Conservation (phyloP, 805 yeast genomes). For the Metschnikowia bowlesiae region DNA sequence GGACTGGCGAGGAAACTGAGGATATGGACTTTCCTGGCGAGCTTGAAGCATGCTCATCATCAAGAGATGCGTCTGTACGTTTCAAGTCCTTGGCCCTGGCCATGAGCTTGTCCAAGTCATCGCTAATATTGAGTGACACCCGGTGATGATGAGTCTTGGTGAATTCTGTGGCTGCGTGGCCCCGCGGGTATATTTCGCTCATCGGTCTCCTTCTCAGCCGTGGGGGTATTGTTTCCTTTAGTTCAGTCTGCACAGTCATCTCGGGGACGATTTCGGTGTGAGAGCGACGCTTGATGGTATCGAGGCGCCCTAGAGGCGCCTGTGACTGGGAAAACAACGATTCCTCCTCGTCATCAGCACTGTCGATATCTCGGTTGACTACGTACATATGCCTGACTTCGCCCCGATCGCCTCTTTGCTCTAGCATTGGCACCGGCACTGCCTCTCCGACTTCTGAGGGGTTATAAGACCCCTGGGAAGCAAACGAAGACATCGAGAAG, state of each 20-base stretch:
- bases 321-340: conserved; percentile 14
- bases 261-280: conserved; percentile 23
- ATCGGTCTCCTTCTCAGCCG: conserved; percentile 37
- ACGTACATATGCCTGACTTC: conserved; percentile 13
- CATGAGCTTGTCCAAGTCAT: conserved; percentile 39
- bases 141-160: conserved; percentile 9
- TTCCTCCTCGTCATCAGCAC: conserved; percentile 8
- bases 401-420: conserved; percentile 5
- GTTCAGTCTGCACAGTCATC: conserved; percentile 27
- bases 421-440: conserved; percentile 12
- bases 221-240: conserved; percentile 36
- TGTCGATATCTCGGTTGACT: not conserved
- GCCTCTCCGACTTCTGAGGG: conserved; percentile 22
- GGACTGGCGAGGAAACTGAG: not conserved
- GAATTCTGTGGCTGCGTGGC: not conserved
- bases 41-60: not conserved
- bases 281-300: conserved; percentile 15
- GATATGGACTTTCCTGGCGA: not conserved
- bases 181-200: conserved; percentile 18
- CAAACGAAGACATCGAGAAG: conserved; percentile 9
- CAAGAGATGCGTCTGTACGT: not conserved
- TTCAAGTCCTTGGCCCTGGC: conserved; percentile 22
- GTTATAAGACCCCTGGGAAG: conserved; percentile 13
- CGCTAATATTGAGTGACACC: conserved; percentile 27
- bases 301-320: conserved; percentile 20